Evolutionary conservation across 768 basidiomycete genomes (phyloP), one percentile per base, ranked within the genome.

Genomic region (Tylopilus subfusipes): DNA sequence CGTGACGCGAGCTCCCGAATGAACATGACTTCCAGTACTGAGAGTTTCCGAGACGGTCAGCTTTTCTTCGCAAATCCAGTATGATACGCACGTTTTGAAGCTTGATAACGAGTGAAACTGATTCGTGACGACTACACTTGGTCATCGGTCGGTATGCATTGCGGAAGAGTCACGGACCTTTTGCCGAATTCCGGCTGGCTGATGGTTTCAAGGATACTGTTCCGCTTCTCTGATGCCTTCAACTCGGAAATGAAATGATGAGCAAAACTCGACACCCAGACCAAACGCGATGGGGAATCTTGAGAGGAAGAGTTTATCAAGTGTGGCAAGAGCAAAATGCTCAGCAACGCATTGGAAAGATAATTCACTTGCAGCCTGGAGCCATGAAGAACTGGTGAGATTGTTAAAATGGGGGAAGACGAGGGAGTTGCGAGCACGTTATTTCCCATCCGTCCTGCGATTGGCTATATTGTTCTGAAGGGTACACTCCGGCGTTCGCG

Each of bases 381-480:
- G n/a, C 5, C 18, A 49, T 10, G 18, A 49, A 39, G n/a, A 46
- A 34, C 42, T 9, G 14, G 22, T 40, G 19, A 57, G 38, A 24
- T n/a, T 8, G 19, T 49, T 9, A 21, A 14, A 14, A n/a, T n/a
- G n/a, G 4, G 3, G 22, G 29, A 8, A n/a, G 52, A 42, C 10
- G 29, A 48, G 1, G 42, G 8, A 6, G 39, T 22, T n/a, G 33
- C 16, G 62, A 66, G 25, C 53, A 80, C 81, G 59, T 67, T 29
- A 62, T 25, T 58, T 83, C 81, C 77, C 76, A 82, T 9, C 76
- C 79, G 55, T 82, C 81, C 2, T 55, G 38, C 0, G 76, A 76
- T n/a, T 58, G 52, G n/a, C 56, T 30, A 36, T 73, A 73, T 4
- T 31, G 4, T 1, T 49, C 36, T 0, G 1, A 2, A 1, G 19